These are phyloP conservation scores for Dendrocalamus sinicus DNA, from an alignment of 176 grass and related monocot species.

Conservation along the genomic window DNA sequence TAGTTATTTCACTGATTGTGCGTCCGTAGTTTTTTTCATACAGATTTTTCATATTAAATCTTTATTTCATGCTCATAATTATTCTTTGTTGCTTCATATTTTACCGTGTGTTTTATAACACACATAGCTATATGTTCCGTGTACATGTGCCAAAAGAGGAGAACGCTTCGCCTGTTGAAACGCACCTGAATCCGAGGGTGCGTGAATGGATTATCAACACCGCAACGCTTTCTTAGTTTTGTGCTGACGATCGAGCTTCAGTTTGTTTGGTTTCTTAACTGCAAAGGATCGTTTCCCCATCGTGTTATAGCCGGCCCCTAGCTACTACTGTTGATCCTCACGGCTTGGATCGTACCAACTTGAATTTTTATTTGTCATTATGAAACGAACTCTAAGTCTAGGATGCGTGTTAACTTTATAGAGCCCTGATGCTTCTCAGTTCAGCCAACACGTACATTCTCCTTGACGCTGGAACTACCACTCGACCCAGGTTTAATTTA, in stretches of 20 bases:
- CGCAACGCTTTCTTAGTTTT: too few relatives aligned
- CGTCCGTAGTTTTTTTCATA: too few relatives aligned
- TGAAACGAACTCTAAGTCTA: background rate
- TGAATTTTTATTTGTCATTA: background rate
- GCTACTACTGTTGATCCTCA: background rate
- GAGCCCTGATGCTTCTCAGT: background rate
- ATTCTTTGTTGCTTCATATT: too few relatives aligned
- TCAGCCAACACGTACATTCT: background rate
- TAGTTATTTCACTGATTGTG: too few relatives aligned
- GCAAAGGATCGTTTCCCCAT: background rate
- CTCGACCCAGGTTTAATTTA: background rate
- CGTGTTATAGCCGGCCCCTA: background rate
- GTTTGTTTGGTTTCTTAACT: background rate
- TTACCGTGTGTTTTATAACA: too few relatives aligned
- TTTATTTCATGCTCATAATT: too few relatives aligned
- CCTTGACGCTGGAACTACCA: background rate
- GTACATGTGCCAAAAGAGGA: background rate
- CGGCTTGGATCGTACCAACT: background rate
- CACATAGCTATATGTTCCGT: too few relatives aligned
- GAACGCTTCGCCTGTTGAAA: background rate
- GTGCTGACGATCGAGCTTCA: too few relatives aligned
- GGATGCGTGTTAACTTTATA: background rate
- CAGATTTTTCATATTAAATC: rapidly evolving
- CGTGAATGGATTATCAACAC: too few relatives aligned
- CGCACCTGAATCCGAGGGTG: background rate